A percentile compares a stretch with the other conserved stretches of the same genome.
Conservation (phyloP, 73 alveolate genomes). For the Stentor coeruleus region DNA sequence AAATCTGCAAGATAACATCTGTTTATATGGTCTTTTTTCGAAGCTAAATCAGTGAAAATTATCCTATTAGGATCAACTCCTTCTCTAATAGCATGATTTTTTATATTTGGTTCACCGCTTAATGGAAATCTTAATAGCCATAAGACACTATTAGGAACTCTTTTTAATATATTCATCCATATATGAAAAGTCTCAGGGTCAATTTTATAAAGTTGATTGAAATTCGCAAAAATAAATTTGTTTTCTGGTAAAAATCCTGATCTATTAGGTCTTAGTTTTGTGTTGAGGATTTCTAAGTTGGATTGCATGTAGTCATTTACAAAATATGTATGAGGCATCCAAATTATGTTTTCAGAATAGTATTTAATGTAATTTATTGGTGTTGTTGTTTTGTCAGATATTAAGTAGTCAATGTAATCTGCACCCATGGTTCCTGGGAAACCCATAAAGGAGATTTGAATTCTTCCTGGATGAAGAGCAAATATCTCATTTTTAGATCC, state of each 20-base stretch:
- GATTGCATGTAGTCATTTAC: constrained; percentile 46
- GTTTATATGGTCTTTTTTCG: constrained; percentile 40
- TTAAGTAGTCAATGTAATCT: constrained; percentile 42
- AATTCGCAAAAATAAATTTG: constrained; percentile 53
- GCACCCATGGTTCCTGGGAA: constrained; percentile 50
- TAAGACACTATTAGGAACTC: constrained; percentile 48
- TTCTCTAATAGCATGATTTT: constrained; percentile 34
- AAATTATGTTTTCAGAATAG: constrained; percentile 44
- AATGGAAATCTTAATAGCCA: constrained; percentile 54
- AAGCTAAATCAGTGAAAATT: constrained; percentile 36
- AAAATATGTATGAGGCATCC: constrained; percentile 56
- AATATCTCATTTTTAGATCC: constrained; percentile 47
- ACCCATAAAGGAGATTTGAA: constrained; percentile 45
- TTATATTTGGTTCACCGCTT: constrained; percentile 40
- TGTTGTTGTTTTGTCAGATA: constrained; percentile 41
- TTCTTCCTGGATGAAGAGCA: constrained; percentile 47
- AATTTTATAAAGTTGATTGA: constrained; percentile 49
- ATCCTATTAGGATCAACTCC: constrained; percentile 40
- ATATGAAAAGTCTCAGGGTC: constrained; percentile 44
- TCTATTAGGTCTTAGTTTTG: constrained; percentile 26
- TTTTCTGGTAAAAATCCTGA: constrained; percentile 38
- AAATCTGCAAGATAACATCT: constrained; percentile 56
- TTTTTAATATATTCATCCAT: constrained; percentile 47
- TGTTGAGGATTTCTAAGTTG: constrained; percentile 26
- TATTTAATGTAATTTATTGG: constrained; percentile 30